Conservation (phyloP, 1,139 yeast genomes). For the Sugiyamaella japonica region DNA sequence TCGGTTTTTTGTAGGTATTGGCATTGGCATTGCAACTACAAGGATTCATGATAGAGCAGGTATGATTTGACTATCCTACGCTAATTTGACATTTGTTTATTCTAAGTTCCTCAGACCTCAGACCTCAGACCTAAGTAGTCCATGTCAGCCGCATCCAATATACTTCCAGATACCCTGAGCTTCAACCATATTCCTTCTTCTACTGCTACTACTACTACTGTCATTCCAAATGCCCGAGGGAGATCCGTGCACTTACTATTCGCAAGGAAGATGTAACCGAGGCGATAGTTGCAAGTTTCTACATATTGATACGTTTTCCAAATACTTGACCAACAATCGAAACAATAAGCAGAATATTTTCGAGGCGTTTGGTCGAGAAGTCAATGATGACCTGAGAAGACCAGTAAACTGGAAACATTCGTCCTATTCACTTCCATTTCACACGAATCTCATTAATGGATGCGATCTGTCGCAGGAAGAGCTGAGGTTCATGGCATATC, state of each 20-base stretch:
- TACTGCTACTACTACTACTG: too few relatives aligned
- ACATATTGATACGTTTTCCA: constrained; percentile 23
- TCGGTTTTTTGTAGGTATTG: background rate
- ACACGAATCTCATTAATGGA: constrained; percentile 48
- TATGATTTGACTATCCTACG: too few relatives aligned
- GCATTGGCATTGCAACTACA: background rate
- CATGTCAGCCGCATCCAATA: too few relatives aligned
- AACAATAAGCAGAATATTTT: constrained; percentile 15
- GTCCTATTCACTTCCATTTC: constrained; percentile 22
- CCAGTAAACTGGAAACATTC: constrained; percentile 22
- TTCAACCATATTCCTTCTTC: too few relatives aligned
- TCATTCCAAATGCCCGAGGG: constrained; percentile 6
- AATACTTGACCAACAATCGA: constrained; percentile 4
- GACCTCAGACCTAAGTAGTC: too few relatives aligned
- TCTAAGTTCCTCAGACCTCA: too few relatives aligned
- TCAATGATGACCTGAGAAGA: constrained; percentile 21
- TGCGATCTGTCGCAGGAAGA: constrained; percentile 63
- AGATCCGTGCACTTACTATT: constrained; percentile 24
- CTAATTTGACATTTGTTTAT: too few relatives aligned
- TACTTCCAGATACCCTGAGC: too few relatives aligned
- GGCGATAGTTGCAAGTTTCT: constrained; percentile 29
- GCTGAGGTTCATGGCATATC: constrained; percentile 49
- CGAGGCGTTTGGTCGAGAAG: constrained; percentile 19
- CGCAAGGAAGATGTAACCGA: constrained; percentile 28
- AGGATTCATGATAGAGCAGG: background rate